Base-by-base conservation (phyloP, 495 filamentous ascomycete species). In the Usnea hakonensis region DNA sequence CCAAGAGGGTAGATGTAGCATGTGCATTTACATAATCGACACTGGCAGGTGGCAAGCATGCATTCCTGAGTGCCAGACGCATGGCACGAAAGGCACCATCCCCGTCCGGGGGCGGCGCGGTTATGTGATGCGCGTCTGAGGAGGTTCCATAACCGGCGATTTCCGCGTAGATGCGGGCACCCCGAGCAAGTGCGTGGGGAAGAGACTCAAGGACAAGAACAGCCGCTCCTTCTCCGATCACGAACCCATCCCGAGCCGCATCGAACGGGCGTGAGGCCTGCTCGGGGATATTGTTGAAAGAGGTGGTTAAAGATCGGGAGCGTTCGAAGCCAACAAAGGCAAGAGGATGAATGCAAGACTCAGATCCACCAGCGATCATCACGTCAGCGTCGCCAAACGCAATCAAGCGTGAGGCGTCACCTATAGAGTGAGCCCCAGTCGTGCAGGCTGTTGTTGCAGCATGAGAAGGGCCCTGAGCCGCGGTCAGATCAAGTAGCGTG, bases 21-120 rank as follows among this genome's bases (percentile, higher is more conserved):
- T 98, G 94, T 3, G 94, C 94, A 70, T 97, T 98, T 69, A 98
- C 81, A 72, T 98, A 98, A 69, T 92, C 91, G 0, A 98, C 87
- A 36, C 83, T 75, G 2, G 66, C 70, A 9, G 94, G 92, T 63
- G 75, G 76, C 2, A 95, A 63, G 7, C 77, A 74, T 2, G 91
- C 91, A 71, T 91, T 83, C 65, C 80, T 83, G 61, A 98, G 73
- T 6, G 92, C 90, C 64, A 84, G 83, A 67, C 83, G 88, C 94
- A 97, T 98, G 8, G 91, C 88, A 55, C 89, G 75, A 17, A 81
- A 81, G 0, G 94, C 91, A 0, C 94, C 94, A 46, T 81, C 77
- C 9, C 94, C 94, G 68, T 91, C 86, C 65, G 84, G 84, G 40
- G 84, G 84, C 2, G 94, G 94, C 3, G 91, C 89, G 11, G 94